Conservation (phyloP, 2,329 filamentous ascomycete species). For the Eutypa lata region DNA sequence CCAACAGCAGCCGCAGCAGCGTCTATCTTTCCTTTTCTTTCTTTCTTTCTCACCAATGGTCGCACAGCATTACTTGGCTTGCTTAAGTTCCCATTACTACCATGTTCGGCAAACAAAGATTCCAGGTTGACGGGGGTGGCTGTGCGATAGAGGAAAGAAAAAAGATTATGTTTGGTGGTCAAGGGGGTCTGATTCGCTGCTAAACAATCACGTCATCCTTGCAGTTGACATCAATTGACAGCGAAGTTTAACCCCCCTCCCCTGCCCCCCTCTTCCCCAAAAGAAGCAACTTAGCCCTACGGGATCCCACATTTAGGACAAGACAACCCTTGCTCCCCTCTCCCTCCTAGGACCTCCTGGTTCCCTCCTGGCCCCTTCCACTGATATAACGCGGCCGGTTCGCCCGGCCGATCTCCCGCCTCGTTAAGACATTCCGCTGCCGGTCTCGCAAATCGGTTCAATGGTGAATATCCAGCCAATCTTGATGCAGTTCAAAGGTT, state of each 20-base stretch:
- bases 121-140: not conserved
- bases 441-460: not conserved
- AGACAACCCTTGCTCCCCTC: not conserved
- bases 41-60: not conserved
- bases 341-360: not conserved
- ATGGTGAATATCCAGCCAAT: not conserved
- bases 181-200: not conserved
- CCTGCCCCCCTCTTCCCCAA: not conserved
- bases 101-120: not conserved
- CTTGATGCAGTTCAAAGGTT: not conserved
- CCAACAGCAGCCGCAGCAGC: not conserved
- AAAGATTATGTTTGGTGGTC: not conserved
- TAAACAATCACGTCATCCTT: not conserved
- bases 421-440: slow-evolving; percentile 1
- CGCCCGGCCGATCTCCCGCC: slow-evolving; percentile 17
- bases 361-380: slow-evolving; percentile 9
- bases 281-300: not conserved
- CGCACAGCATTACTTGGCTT: not conserved
- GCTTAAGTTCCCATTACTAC: not conserved
- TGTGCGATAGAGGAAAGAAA: not conserved
- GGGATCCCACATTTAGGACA: not conserved
- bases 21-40: not conserved
- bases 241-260: not conserved
- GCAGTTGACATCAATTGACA: not conserved
- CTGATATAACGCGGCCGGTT: slow-evolving; percentile 10